A percentile compares a stretch with the other conserved stretches of the same genome.
Conservation (phyloP, 1,139 yeast genomes). For the Pneumocystis sp. region DNA sequence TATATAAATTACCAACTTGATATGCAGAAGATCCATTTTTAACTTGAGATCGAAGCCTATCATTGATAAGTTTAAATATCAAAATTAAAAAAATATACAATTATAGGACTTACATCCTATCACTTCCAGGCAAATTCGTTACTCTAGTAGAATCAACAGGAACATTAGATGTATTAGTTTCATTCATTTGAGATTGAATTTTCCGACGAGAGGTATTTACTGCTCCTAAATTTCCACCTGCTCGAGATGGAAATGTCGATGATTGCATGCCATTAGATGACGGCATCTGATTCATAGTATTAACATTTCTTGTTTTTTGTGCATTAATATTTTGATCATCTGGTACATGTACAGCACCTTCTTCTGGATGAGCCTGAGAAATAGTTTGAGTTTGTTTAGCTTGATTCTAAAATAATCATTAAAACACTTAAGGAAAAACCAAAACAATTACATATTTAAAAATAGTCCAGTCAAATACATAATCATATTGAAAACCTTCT, state of each 20-base stretch:
- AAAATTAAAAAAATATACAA: not conserved
- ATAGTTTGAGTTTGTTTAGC: not conserved
- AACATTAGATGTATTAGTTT: not conserved
- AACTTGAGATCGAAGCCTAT: not conserved
- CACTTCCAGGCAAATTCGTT: not conserved
- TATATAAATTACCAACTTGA: not conserved
- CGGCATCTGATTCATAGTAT: not conserved
- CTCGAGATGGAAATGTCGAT: not conserved
- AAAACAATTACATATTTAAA: conserved; percentile 50
- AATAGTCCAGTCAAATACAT: conserved; percentile 93
- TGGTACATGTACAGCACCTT: not conserved
- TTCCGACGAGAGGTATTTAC: not conserved
- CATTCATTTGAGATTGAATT: not conserved
- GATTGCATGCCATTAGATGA: not conserved
- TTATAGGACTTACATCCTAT: not conserved
- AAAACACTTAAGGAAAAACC: not conserved
- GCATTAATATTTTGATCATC: not conserved
- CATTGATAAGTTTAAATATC: not conserved
- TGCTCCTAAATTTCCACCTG: not conserved
- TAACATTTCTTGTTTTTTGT: not conserved
- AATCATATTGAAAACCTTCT: conserved; percentile 84
- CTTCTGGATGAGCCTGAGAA: not conserved
- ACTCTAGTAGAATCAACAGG: not conserved
- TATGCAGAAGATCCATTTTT: conserved; percentile 1
- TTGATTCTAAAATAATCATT: not conserved